Evolutionary conservation across 148 eudicot species (phyloP).

Genomic region (Rhododendron vialii): DNA sequence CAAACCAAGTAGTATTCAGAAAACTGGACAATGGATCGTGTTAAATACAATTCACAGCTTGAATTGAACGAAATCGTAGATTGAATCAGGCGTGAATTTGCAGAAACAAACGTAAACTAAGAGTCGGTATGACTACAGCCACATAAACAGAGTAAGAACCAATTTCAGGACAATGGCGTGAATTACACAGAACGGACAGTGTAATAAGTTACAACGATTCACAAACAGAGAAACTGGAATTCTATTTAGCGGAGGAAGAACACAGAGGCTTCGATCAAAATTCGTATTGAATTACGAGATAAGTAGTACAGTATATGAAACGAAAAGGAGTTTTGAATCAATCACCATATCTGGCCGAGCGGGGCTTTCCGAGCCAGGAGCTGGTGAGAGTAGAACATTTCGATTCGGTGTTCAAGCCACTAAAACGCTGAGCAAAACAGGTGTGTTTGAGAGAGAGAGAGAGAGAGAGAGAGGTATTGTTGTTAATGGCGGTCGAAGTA

Average conservation of each 20-base stretch:
- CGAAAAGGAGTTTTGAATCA: background rate
- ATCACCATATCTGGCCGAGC: constrained; percentile 89
- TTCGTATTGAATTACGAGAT: no score
- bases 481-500: constrained; percentile 3
- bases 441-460: background rate
- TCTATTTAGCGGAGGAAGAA: background rate
- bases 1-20: background rate
- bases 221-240: background rate
- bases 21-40: background rate
- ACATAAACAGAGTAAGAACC: background rate
- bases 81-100: background rate
- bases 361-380: constrained; percentile 26
- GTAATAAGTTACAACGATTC: background rate
- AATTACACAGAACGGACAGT: background rate
- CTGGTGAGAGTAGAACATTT: constrained; percentile 10
- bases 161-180: background rate
- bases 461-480: background rate
- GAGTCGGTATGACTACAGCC: background rate
- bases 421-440: background rate
- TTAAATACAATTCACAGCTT: background rate
- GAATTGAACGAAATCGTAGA: background rate
- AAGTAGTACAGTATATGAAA: background rate
- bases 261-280: background rate
- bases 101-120: background rate
- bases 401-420: background rate